Evolutionary conservation across 106 monocot species (phyloP).

Genomic region (Allium sativum): DNA sequence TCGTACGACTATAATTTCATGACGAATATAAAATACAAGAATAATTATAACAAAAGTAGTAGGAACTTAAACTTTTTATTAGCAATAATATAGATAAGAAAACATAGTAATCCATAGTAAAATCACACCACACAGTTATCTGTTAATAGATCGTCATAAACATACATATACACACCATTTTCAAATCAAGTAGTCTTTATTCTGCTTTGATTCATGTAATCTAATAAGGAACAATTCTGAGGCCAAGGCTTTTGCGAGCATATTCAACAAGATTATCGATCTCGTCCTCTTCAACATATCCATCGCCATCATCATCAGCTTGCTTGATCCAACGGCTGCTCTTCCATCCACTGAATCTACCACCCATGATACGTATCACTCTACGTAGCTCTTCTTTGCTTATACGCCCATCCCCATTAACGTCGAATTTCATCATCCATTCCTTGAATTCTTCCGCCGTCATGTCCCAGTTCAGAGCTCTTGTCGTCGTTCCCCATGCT

Average conservation of each 20-base stretch:
- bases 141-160: no score
- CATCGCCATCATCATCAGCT: slow-evolving; percentile 12
- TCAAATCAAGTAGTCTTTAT: no score
- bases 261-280: slow-evolving; percentile 13
- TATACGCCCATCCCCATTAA: slow-evolving; percentile 37
- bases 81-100: no score
- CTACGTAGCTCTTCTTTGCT: slow-evolving; percentile 43
- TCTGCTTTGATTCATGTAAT: no score
- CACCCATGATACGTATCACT: slow-evolving; percentile 27
- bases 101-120: no score
- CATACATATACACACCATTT: no score
- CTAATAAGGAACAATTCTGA: slow-evolving; percentile 1
- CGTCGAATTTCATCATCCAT: slow-evolving; percentile 44
- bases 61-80: no score
- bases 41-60: no score
- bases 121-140: no score
- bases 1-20: no score
- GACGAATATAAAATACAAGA: no score
- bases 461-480: slow-evolving; percentile 15
- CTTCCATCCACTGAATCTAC: slow-evolving; percentile 34
- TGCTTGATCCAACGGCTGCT: slow-evolving; percentile 24
- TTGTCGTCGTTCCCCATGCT: not conserved
- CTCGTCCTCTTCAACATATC: slow-evolving; percentile 12
- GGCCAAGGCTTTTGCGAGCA: not conserved
- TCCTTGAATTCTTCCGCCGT: slow-evolving; percentile 26